Conservation (phyloP, 2,329 filamentous ascomycete species). For the Aaosphaeria arxii region DNA sequence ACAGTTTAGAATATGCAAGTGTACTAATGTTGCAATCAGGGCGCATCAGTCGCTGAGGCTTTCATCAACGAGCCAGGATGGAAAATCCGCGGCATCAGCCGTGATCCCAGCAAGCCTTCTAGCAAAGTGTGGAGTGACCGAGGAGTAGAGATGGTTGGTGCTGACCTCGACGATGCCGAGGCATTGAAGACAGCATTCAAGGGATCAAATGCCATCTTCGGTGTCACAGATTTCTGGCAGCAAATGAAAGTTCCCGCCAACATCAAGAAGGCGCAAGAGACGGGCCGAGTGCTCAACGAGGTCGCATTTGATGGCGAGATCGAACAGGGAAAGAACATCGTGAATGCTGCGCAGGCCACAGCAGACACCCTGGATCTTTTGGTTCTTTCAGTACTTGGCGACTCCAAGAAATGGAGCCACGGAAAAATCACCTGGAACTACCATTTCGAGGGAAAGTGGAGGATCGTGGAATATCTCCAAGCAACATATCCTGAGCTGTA, state of each 20-base stretch:
- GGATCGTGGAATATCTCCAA: too few relatives aligned
- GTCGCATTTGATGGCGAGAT: too few relatives aligned
- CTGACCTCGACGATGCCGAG: too few relatives aligned
- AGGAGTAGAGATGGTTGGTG: too few relatives aligned
- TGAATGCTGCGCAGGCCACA: slow-evolving; percentile 7
- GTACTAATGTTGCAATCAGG: background rate
- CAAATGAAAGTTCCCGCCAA: too few relatives aligned
- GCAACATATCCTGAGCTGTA: too few relatives aligned
- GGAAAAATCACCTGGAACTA: slow-evolving; percentile 33
- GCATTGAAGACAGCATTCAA: too few relatives aligned
- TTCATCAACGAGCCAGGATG: slow-evolving; percentile 11
- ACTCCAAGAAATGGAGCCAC: slow-evolving; percentile 22
- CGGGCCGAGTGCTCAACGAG: too few relatives aligned
- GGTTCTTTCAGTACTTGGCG: slow-evolving; percentile 44
- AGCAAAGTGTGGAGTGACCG: slow-evolving; percentile 12
- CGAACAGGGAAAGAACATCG: too few relatives aligned
- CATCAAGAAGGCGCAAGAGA: too few relatives aligned
- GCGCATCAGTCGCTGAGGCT: slow-evolving; percentile 6
- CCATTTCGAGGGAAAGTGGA: slow-evolving; percentile 27
- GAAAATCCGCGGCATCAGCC: slow-evolving; percentile 36
- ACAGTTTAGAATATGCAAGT: background rate
- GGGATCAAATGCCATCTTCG: too few relatives aligned
- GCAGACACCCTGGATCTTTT: slow-evolving; percentile 39
- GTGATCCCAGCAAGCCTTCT: slow-evolving; percentile 37
- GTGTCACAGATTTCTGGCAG: background rate